Conservation (phyloP, 106 monocot species). For the Dendrobium chrysotoxum region DNA sequence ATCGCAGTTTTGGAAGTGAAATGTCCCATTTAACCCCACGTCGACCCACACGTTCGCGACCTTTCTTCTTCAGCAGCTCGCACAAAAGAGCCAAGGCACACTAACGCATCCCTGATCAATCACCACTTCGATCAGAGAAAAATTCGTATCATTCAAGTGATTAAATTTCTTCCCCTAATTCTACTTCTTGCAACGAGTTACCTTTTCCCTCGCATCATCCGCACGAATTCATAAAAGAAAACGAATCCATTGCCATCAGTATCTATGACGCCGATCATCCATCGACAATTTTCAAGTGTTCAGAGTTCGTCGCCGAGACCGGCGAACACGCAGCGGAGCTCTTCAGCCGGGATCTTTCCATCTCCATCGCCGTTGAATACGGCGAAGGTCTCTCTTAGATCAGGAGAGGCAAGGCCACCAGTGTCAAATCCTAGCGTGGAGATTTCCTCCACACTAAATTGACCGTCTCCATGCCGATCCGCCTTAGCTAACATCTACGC, state of each 20-base stretch:
- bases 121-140: too few relatives aligned
- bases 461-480: slow-evolving; percentile 19
- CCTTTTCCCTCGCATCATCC: slow-evolving; percentile 39
- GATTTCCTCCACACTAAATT: slow-evolving; percentile 19
- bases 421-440: slow-evolving; percentile 4
- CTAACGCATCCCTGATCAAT: too few relatives aligned
- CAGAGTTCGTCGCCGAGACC: slow-evolving; percentile 33
- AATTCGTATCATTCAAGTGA: too few relatives aligned
- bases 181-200: too few relatives aligned
- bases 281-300: slow-evolving; percentile 40
- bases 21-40: too few relatives aligned
- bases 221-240: slow-evolving; percentile 53
- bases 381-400: slow-evolving; percentile 36
- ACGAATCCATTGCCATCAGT: slow-evolving; percentile 50
- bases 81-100: too few relatives aligned
- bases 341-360: slow-evolving; percentile 67
- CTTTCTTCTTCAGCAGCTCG: too few relatives aligned
- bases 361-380: slow-evolving; percentile 51
- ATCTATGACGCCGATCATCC: slow-evolving; percentile 53
- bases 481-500: slow-evolving; percentile 26
- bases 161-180: too few relatives aligned
- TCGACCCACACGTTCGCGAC: too few relatives aligned
- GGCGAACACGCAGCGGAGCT: slow-evolving; percentile 35
- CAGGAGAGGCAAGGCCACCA: slow-evolving; percentile 7
- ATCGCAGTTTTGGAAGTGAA: too few relatives aligned